Base-by-base conservation (phyloP, 306 rosid genomes). In the Gynostemma pentaphyllum region DNA sequence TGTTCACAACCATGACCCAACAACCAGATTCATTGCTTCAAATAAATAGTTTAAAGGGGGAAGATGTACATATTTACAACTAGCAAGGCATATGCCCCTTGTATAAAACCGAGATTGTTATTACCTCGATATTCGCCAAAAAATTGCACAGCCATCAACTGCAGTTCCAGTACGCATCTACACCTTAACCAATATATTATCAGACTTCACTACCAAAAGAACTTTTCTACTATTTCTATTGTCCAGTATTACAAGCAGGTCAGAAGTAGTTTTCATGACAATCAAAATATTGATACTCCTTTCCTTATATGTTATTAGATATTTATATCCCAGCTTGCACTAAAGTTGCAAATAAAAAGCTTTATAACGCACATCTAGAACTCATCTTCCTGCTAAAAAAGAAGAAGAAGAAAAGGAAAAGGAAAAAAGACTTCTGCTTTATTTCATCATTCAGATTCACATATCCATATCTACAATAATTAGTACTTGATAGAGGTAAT, bases 91-190 rank as follows among this genome's bases (percentile, higher is more conserved):
- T n/a, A n/a, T n/a, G n/a, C n/a, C n/a, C n/a, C n/a, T n/a, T n/a
- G n/a, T n/a, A n/a, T n/a, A n/a, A n/a, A n/a, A n/a, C n/a, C n/a
- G n/a, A n/a, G n/a, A n/a, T n/a, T n/a, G 29, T 16, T 32, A 23
- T 51, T 79, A 92, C 99, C 99, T 92, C 45, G 95, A 88, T 30
- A 74, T 63, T 51, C 82, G 88, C 99, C 99, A 88, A 82, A 88
- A 88, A 53, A 86, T 81, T 30, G 99, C 96, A 75, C 99, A 92
- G 68, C 95, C 99, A 76, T 92, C 99, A 57, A 76, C 69, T 70
- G 95, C 73, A 69, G 62, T 71, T 36, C 99, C 99, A 9, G 96
- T 86, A 19, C 96, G 92, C 94, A 83, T 88, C 99, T 92, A 67
- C 73, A 86, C 21, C 68, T 69, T 48, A 72, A 75, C 69, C 75